A percentile compares a stretch with the other conserved stretches of the same genome.
phyloP scores from a whole-genome alignment of 495 filamentous ascomycete genomes.

The Annulohypoxylon stygium region DNA sequence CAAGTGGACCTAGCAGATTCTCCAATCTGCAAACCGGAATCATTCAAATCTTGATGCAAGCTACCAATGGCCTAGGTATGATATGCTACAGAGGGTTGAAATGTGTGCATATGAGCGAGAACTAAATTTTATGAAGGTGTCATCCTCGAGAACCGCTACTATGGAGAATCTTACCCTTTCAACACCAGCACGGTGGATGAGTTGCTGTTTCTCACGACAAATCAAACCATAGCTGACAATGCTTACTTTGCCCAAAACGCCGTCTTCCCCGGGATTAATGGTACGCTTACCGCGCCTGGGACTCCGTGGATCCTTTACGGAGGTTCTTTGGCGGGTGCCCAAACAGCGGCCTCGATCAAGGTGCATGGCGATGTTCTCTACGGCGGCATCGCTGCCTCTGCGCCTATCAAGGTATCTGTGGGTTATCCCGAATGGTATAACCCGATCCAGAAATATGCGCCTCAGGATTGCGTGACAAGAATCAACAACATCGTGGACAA shows the following conservation, averaged over 20 bases:
- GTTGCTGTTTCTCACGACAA: constrained; percentile 59
- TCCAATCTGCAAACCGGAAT: constrained; percentile 56
- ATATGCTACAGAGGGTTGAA: background rate
- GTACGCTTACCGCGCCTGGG: constrained; percentile 53
- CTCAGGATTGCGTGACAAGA: constrained; percentile 57
- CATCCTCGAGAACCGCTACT: constrained; percentile 63
- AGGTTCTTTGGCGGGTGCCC: constrained; percentile 58
- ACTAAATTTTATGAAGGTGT: constrained; percentile 47
- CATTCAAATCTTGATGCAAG: constrained; percentile 62
- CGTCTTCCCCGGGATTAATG: constrained; percentile 54
- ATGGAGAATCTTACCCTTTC: constrained; percentile 59
- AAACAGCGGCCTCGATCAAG: constrained; percentile 60
- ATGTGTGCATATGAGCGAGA: background rate
- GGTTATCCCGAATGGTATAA: constrained; percentile 58
- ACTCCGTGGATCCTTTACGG: constrained; percentile 63
- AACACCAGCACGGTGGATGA: constrained; percentile 59
- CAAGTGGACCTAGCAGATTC: constrained; percentile 51
- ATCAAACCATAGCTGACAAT: constrained; percentile 63
- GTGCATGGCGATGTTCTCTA: constrained; percentile 58
- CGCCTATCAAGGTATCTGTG: constrained; percentile 52
- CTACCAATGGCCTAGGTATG: constrained; percentile 58
- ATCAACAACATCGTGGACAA: constrained; percentile 63
- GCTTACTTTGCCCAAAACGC: constrained; percentile 62
- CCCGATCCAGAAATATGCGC: constrained; percentile 47
- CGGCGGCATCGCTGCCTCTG: constrained; percentile 60